Evolutionary conservation across 306 rosid species (phyloP).

Genomic region (Quercus agrifolia): DNA sequence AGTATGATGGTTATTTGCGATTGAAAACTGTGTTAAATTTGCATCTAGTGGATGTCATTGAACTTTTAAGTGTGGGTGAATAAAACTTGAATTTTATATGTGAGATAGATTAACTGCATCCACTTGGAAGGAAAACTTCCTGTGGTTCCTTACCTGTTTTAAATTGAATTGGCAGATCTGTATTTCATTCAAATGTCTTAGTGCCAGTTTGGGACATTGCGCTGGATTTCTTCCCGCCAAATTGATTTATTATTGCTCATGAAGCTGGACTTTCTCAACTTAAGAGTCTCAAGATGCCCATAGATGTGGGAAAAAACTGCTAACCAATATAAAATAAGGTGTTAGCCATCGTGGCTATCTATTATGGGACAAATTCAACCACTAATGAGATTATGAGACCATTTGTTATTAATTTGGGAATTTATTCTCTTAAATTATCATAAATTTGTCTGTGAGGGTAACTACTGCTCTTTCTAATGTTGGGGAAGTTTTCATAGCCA

Average conservation of each 20-base stretch:
- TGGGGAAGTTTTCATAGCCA: too few relatives aligned
- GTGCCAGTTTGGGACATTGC: not conserved
- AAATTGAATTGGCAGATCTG: not conserved
- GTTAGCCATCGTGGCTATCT: too few relatives aligned
- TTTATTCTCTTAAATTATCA: too few relatives aligned
- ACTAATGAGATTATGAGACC: too few relatives aligned
- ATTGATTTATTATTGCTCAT: not conserved
- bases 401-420: too few relatives aligned
- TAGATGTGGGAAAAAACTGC: too few relatives aligned
- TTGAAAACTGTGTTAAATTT: constrained; percentile 18
- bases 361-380: too few relatives aligned
- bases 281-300: too few relatives aligned
- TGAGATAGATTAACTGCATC: not conserved
- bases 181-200: not conserved
- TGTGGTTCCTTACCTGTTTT: not conserved
- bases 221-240: not conserved
- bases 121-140: not conserved
- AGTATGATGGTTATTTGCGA: not conserved
- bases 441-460: too few relatives aligned
- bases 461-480: too few relatives aligned
- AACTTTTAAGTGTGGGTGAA: constrained; percentile 19
- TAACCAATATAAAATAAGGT: too few relatives aligned
- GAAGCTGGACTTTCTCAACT: not conserved
- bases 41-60: constrained; percentile 13
- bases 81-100: constrained; percentile 15